Percentiles rank a stretch among this genome's conserved stretches.
These are phyloP conservation scores for Psophocarpus tetragonolobus DNA, from an alignment of 306 rosid genomes.

Conservation along the genomic window DNA sequence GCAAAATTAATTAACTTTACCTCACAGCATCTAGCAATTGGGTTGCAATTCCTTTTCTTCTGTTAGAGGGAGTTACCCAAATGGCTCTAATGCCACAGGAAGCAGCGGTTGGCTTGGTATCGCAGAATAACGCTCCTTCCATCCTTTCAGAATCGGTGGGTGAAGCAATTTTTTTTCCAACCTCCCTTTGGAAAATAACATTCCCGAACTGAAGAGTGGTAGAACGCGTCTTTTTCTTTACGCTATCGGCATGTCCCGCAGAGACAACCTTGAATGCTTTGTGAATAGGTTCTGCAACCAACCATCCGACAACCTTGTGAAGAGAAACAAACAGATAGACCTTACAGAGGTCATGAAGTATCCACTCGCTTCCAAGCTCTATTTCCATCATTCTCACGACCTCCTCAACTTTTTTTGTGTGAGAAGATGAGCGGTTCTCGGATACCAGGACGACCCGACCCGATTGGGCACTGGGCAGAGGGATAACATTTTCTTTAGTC, in stretches of 20 bases:
- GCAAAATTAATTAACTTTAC: conserved; percentile 40
- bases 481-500: conserved; percentile 56
- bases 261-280: conserved; percentile 69
- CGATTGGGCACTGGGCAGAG: conserved; percentile 20
- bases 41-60: conserved; percentile 73
- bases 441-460: conserved; percentile 61
- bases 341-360: conserved; percentile 62
- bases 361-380: conserved; percentile 79
- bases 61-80: conserved; percentile 81
- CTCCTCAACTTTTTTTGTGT: conserved; percentile 68
- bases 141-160: conserved; percentile 35
- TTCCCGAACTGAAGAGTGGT: conserved; percentile 67
- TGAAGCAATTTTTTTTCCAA: conserved; percentile 39
- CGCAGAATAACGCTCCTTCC: conserved; percentile 65
- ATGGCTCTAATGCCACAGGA: conserved; percentile 82
- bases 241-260: conserved; percentile 27
- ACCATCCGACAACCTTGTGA: conserved; percentile 62
- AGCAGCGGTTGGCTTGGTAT: conserved; percentile 56
- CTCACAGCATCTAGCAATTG: conserved; percentile 77
- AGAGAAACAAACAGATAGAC: conserved; percentile 69
- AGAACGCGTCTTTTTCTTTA: conserved; percentile 28
- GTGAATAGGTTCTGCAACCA: conserved; percentile 68
- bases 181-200: conserved; percentile 68
- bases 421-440: conserved; percentile 56
- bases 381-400: conserved; percentile 76